Evolutionary conservation across 352 stramenopile genomes (phyloP).

Genomic region (Aphanomyces astaci): DNA sequence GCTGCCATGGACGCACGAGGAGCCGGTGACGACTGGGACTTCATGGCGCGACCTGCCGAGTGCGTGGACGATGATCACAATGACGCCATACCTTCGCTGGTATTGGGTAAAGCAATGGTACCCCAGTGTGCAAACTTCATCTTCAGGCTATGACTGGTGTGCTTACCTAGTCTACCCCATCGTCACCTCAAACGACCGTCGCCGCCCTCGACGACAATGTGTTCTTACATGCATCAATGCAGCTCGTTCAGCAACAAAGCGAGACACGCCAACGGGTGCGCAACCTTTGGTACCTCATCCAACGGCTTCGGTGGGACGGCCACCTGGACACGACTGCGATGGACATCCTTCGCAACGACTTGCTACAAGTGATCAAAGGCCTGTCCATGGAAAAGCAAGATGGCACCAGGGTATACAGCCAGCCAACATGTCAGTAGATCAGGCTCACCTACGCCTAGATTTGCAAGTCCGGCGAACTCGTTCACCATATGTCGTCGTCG

Average conservation of each 20-base stretch:
- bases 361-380: conserved; percentile 36
- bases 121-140: too few species aligned
- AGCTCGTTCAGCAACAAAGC: conserved; percentile 56
- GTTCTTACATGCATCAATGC: conserved; percentile 34
- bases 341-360: conserved; percentile 32
- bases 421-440: too few species aligned
- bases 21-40: neutral
- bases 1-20: neutral
- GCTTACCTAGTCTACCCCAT: neutral
- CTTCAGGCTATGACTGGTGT: too few species aligned
- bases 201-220: neutral
- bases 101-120: neutral
- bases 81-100: neutral
- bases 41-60: neutral
- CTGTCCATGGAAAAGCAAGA: conserved; percentile 60
- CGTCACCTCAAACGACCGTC: neutral
- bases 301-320: conserved; percentile 40
- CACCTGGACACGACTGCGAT: conserved; percentile 34
- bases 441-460: neutral
- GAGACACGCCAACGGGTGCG: conserved; percentile 46
- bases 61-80: neutral
- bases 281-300: conserved; percentile 54
- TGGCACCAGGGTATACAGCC: conserved; percentile 29
- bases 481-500: neutral
- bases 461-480: neutral